Conservation (phyloP, 129 eudicot genomes). For the carrot (Daucus carota) region DNA sequence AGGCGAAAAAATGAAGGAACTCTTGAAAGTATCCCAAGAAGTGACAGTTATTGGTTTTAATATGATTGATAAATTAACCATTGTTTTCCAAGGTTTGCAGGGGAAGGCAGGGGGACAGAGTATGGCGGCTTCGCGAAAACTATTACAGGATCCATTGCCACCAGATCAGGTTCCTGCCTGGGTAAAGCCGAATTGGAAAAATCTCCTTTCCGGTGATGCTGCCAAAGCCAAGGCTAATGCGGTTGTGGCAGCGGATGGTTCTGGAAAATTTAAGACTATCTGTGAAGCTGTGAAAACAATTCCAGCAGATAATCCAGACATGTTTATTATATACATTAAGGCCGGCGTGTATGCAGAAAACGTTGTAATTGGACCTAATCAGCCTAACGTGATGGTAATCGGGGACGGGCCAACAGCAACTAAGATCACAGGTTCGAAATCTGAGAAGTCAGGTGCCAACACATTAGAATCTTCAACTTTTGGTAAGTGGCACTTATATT, state of each 20-base stretch:
- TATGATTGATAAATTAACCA: constrained; percentile 14
- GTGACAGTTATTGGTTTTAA: constrained; percentile 22
- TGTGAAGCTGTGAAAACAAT: constrained; percentile 14
- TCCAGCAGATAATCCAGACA: constrained; percentile 12
- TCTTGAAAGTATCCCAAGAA: constrained; percentile 18
- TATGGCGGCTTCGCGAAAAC: not conserved
- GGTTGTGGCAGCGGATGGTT: constrained; percentile 25
- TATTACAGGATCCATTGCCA: not conserved
- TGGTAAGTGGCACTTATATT: constrained; percentile 19
- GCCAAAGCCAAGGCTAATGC: constrained; percentile 13
- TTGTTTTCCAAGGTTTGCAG: not conserved
- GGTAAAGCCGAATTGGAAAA: not conserved
- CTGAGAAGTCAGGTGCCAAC: constrained; percentile 9
- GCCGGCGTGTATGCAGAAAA: constrained; percentile 39
- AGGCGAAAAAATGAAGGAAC: constrained; percentile 27
- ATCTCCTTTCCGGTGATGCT: not conserved
- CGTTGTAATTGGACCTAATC: constrained; percentile 16
- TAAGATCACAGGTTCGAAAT: constrained; percentile 23
- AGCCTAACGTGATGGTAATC: constrained; percentile 18
- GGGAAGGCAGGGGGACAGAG: too few species aligned
- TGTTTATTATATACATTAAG: constrained; percentile 27
- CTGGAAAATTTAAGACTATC: constrained; percentile 28
- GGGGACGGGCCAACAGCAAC: constrained; percentile 44
- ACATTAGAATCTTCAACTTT: constrained; percentile 29
- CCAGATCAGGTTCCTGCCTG: constrained; percentile 1